phyloP scores from a whole-genome alignment of 139 green algal species.

The Axilococcus clingmanii region DNA sequence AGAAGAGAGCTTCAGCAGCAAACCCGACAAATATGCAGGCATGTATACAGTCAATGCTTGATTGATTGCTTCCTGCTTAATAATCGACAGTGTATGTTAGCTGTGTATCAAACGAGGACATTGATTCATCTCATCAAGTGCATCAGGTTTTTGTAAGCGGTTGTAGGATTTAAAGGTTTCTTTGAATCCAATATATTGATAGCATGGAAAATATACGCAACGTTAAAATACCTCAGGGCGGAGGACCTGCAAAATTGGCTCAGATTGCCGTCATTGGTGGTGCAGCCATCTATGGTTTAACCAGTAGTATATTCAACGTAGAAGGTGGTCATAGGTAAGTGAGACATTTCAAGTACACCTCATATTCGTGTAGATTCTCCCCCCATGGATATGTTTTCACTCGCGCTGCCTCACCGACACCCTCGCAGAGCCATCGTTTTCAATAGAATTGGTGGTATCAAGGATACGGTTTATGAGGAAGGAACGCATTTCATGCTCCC shows the following conservation, averaged over 20 bases:
- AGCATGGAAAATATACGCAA: constrained; percentile 30
- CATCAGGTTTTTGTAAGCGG: too few relatives aligned
- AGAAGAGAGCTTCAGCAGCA: too few relatives aligned
- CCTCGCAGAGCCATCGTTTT: constrained; percentile 86
- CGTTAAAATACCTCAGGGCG: constrained; percentile 15
- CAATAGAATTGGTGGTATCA: constrained; percentile 90
- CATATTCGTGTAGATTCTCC: not conserved
- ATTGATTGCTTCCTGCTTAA: too few relatives aligned
- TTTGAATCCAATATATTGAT: not conserved
- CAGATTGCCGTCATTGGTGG: constrained; percentile 28
- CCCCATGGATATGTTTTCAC: not conserved
- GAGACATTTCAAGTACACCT: not conserved
- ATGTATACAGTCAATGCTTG: too few relatives aligned
- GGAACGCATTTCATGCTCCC: constrained; percentile 97
- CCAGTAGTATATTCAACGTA: constrained; percentile 95
- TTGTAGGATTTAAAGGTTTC: not conserved
- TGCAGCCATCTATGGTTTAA: constrained; percentile 51
- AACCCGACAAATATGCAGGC: too few relatives aligned
- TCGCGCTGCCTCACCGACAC: not conserved
- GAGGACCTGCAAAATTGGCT: constrained; percentile 13
- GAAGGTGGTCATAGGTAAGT: constrained; percentile 84
- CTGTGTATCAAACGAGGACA: too few relatives aligned
- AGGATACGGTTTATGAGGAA: constrained; percentile 88
- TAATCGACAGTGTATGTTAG: too few relatives aligned
- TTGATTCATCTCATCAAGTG: too few relatives aligned